Evolutionary conservation across 2,329 filamentous ascomycete species (phyloP), one percentile per base, ranked within the genome.

Genomic region (Leptographium wingfieldii): DNA sequence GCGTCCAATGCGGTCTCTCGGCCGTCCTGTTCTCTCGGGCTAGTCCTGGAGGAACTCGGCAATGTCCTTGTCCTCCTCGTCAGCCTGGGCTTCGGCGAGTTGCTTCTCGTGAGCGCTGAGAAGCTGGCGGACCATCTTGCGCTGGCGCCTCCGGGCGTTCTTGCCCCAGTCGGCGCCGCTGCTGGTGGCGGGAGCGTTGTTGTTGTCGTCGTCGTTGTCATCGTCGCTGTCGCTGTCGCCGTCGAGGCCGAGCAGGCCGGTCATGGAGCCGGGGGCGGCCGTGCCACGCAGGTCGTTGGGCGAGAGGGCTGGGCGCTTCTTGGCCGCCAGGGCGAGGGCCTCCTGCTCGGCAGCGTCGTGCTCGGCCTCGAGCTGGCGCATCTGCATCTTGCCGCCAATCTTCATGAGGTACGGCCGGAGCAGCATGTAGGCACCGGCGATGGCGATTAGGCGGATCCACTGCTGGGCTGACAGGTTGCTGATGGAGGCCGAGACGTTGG

Each of bases 351-450:
- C 76, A 33, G 73, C 73, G 66, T 82, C 76, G 64, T 77, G 75
- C 63, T 81, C 78, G 67, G 84, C 77, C 66, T 85, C 83, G 68
- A 87, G 77, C 69, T 85, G 77, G 67, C 79, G 79, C 70, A 84
- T 81, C 68, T 88, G 83, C 63, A 79, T 73, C 67, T 81, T 82
- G 62, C 79, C 82, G 66, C 83, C 84, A 46, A 83, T 72, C 68
- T 86, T 86, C 67, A 92, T 78, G 57, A 92, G 71, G 70, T 90
- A 90, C 0, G 88, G 88, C 1, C 90, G 84, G 29, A 90, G 67
- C 58, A 94, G 79, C 64, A 85, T 69, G 75, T 92, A 95, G 59
- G 82, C 85, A 67, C 89, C 82, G 25, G 90, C 80, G 63, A 90
- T 80, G 65, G 84, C 78, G 65, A 90, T 73, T 61, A 94, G 78